Percentiles rank a stretch among this genome's conserved stretches.
Conservation (phyloP, 176 grass and related monocot genomes). For the Paspalum vaginatum region DNA sequence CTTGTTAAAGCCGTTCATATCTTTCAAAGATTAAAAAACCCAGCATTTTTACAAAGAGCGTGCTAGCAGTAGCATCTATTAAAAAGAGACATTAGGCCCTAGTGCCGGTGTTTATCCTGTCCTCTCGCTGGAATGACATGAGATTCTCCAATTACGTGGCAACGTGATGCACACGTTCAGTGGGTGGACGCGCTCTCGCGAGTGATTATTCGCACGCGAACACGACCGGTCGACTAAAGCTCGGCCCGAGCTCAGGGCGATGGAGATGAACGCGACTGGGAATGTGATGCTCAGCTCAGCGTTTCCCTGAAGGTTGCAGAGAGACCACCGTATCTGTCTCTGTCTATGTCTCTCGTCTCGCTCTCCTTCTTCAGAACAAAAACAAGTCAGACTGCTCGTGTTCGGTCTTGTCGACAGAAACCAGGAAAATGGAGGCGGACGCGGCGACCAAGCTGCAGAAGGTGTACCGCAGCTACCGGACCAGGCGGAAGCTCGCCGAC, state of each 20-base stretch:
- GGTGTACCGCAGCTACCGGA: slow-evolving; percentile 91
- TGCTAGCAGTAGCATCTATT: too few relatives aligned
- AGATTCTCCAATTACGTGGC: too few relatives aligned
- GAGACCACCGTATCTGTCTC: too few relatives aligned
- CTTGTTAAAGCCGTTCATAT: too few relatives aligned
- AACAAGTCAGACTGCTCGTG: background rate
- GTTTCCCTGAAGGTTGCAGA: background rate
- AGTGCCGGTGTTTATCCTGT: too few relatives aligned
- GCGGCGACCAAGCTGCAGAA: slow-evolving; percentile 86
- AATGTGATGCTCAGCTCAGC: background rate
- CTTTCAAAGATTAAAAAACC: too few relatives aligned
- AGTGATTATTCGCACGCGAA: background rate
- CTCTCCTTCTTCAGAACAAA: background rate
- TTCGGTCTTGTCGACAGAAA: background rate
- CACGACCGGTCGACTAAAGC: background rate
- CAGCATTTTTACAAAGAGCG: too few relatives aligned
- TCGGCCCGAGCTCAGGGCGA: background rate
- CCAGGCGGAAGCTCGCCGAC: slow-evolving; percentile 84
- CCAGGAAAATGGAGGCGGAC: background rate
- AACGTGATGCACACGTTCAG: too few relatives aligned
- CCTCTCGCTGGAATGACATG: too few relatives aligned
- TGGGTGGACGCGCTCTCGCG: too few relatives aligned
- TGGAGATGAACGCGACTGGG: background rate
- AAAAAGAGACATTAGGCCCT: too few relatives aligned
- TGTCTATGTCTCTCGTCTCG: too few relatives aligned